These are phyloP conservation scores for Talaromyces adpressus DNA, from an alignment of 495 filamentous ascomycete genomes.

Conservation along the genomic window DNA sequence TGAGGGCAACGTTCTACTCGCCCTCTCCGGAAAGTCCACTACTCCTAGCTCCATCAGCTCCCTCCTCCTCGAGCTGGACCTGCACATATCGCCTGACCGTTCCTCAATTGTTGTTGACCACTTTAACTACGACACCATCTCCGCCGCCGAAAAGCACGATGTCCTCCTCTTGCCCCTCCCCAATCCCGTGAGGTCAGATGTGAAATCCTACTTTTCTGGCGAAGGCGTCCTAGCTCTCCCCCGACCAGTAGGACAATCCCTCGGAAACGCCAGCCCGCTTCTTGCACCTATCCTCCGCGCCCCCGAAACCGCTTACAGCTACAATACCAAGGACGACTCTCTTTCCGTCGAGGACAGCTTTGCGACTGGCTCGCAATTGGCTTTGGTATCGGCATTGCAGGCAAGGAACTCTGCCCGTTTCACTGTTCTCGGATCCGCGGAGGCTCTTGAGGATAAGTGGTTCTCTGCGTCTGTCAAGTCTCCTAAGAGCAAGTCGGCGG, in stretches of 20 bases:
- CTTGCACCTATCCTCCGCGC: slow-evolving; percentile 76
- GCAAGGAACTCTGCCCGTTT: slow-evolving; percentile 90
- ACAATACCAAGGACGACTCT: slow-evolving; percentile 85
- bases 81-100: slow-evolving; percentile 80
- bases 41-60: slow-evolving; percentile 75
- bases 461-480: slow-evolving; percentile 74
- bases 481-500: slow-evolving; percentile 44
- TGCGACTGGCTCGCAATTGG: slow-evolving; percentile 73
- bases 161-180: slow-evolving; percentile 71
- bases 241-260: slow-evolving; percentile 66
- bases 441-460: slow-evolving; percentile 85
- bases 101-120: slow-evolving; percentile 83
- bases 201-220: slow-evolving; percentile 74
- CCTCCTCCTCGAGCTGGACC: slow-evolving; percentile 84
- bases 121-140: slow-evolving; percentile 81
- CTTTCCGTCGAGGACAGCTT: slow-evolving; percentile 72
- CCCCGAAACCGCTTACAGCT: slow-evolving; percentile 78
- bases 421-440: slow-evolving; percentile 76
- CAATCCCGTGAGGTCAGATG: slow-evolving; percentile 51
- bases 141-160: slow-evolving; percentile 77
- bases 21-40: slow-evolving; percentile 67
- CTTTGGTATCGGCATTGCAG: slow-evolving; percentile 76
- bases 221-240: slow-evolving; percentile 73
- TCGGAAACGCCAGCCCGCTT: slow-evolving; percentile 67
- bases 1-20: slow-evolving; percentile 84